phyloP scores from a whole-genome alignment of 2,329 filamentous ascomycete genomes.

The Akanthomyces lecanii region DNA sequence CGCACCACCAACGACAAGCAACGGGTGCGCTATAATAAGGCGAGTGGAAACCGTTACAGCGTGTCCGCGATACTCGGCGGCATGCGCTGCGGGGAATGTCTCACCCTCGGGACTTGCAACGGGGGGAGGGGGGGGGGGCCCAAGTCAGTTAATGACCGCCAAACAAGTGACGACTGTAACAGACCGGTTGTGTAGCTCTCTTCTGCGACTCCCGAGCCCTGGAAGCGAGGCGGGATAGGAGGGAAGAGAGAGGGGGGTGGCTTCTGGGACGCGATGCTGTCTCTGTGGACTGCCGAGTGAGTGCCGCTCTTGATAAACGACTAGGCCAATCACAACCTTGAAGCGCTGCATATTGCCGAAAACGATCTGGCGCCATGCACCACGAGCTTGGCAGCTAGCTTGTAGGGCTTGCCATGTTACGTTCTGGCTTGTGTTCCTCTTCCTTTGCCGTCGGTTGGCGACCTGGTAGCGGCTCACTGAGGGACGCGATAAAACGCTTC shows the following conservation, averaged over 20 bases:
- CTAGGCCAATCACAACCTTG: not conserved
- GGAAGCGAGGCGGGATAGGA: not conserved
- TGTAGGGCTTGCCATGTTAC: not conserved
- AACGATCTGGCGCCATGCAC: not conserved
- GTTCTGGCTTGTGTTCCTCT: not conserved
- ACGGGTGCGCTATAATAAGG: too few species aligned
- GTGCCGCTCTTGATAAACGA: not conserved
- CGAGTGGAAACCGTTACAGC: not conserved
- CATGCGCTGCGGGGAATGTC: slow-evolving; percentile 4
- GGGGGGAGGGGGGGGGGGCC: not conserved
- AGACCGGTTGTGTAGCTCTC: not conserved
- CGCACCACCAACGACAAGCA: not conserved
- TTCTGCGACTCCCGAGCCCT: not conserved
- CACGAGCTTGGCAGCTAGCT: not conserved
- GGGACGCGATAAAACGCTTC: not conserved
- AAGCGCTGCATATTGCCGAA: not conserved
- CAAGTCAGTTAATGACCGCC: not conserved
- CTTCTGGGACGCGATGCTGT: not conserved
- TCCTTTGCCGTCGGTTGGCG: not conserved
- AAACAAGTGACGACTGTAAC: not conserved
- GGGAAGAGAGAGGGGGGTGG: not conserved
- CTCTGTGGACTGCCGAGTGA: not conserved
- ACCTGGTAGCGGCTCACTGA: not conserved
- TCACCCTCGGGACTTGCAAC: slow-evolving; percentile 10
- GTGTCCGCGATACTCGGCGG: not conserved